A percentile compares a stretch with the other conserved stretches of the same genome.
Evolutionary conservation across 2,329 filamentous ascomycete genomes (phyloP).

Genomic region (Dryadomyces quercivorus): DNA sequence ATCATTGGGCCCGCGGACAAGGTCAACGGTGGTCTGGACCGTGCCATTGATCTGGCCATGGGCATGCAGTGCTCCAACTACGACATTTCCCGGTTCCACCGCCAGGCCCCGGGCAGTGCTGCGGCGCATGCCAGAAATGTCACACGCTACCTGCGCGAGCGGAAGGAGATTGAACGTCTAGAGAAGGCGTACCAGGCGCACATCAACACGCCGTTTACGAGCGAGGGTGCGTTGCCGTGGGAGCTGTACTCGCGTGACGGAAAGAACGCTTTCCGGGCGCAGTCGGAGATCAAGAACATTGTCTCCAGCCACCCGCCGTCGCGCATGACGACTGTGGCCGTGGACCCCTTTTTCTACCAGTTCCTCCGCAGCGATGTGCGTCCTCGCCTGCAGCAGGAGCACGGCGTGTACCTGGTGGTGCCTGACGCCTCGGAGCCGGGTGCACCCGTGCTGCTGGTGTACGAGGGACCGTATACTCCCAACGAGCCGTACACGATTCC

Average conservation of each 20-base stretch:
- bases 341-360: conserved; percentile 71
- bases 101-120: conserved; percentile 57
- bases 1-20: conserved; percentile 68
- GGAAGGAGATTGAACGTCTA: conserved; percentile 68
- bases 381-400: conserved; percentile 51
- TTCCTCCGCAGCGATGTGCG: conserved; percentile 55
- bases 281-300: conserved; percentile 62
- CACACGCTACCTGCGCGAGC: conserved; percentile 75
- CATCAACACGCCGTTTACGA: conserved; percentile 66
- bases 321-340: conserved; percentile 51
- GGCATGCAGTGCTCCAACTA: conserved; percentile 76
- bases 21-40: conserved; percentile 64
- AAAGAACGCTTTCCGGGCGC: conserved; percentile 68
- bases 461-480: conserved; percentile 44
- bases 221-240: conserved; percentile 65
- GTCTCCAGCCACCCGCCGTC: conserved; percentile 63
- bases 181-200: conserved; percentile 73
- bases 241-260: conserved; percentile 78
- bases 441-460: conserved; percentile 59
- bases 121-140: conserved; percentile 73
- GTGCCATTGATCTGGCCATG: conserved; percentile 77
- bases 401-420: conserved; percentile 62
- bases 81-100: conserved; percentile 71
- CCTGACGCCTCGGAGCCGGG: conserved; percentile 49
- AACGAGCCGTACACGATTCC: conserved; percentile 40